These are phyloP conservation scores for Candida oleophila DNA, from an alignment of 805 yeast genomes.

Conservation along the genomic window DNA sequence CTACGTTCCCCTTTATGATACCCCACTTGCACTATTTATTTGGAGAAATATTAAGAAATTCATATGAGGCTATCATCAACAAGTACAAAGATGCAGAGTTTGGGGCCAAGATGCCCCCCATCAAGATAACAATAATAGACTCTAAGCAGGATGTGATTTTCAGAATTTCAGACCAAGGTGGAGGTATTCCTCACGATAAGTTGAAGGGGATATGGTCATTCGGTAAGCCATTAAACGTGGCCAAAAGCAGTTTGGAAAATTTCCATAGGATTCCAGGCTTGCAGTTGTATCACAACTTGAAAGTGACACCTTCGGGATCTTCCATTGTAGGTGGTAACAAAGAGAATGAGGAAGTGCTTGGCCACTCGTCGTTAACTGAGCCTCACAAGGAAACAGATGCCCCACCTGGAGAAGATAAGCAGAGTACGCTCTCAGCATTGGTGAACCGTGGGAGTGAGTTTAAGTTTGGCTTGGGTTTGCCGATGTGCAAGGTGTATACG, in stretches of 20 bases:
- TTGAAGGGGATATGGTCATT: constrained; percentile 81
- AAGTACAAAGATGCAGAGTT: constrained; percentile 19
- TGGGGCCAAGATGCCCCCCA: constrained; percentile 54
- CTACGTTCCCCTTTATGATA: constrained; percentile 77
- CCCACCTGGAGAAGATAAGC: constrained; percentile 21
- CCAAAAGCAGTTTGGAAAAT: constrained; percentile 57
- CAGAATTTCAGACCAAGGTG: constrained; percentile 86
- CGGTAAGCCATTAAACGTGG: constrained; percentile 65
- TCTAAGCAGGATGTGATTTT: constrained; percentile 67
- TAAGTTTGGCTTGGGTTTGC: constrained; percentile 84
- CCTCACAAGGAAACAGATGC: constrained; percentile 19
- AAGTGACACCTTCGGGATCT: constrained; percentile 41
- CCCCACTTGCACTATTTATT: constrained; percentile 83
- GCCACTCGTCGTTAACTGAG: constrained; percentile 44
- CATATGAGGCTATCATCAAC: constrained; percentile 76
- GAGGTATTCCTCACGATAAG: constrained; percentile 68
- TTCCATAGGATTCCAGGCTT: constrained; percentile 72
- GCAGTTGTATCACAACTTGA: constrained; percentile 39
- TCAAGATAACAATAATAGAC: constrained; percentile 71
- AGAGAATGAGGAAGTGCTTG: constrained; percentile 6
- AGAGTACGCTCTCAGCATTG: constrained; percentile 60
- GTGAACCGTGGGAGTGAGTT: constrained; percentile 71
- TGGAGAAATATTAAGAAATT: constrained; percentile 85
- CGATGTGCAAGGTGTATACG: constrained; percentile 89
- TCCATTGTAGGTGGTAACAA: constrained; percentile 25